Conservation (phyloP, 495 filamentous ascomycete genomes). For the Annulohypoxylon moriforme region DNA sequence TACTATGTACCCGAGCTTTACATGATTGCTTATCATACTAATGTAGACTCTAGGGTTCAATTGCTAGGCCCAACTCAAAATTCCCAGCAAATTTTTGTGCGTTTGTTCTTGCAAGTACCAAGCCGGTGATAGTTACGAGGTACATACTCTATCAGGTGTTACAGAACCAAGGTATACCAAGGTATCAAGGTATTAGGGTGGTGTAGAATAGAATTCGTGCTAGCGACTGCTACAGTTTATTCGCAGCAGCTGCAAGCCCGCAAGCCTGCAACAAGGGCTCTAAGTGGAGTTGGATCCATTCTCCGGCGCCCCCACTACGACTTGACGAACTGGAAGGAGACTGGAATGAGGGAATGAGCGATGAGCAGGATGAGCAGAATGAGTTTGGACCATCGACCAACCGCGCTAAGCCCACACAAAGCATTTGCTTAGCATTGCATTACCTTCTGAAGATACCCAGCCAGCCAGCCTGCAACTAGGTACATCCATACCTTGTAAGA, state of each 20-base stretch:
- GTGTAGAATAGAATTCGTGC: background rate
- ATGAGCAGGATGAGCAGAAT: conserved; percentile 22
- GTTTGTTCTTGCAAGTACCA: conserved; percentile 11
- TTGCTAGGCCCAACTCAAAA: conserved; percentile 18
- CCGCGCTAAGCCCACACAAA: conserved; percentile 43
- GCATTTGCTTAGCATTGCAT: background rate
- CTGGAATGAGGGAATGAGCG: conserved; percentile 3
- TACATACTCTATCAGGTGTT: conserved; percentile 13
- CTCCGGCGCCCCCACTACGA: conserved; percentile 22
- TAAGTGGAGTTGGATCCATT: conserved; percentile 1
- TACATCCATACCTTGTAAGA: background rate
- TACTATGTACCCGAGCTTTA: conserved; percentile 4
- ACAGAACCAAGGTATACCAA: background rate
- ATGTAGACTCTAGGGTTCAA: conserved; percentile 14
- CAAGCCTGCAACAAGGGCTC: conserved; percentile 1
- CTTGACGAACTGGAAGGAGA: conserved; percentile 3
- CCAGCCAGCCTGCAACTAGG: no score
- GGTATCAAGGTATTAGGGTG: background rate
- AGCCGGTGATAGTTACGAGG: conserved; percentile 9
- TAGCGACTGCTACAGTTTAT: conserved; percentile 10
- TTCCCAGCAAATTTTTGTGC: background rate
- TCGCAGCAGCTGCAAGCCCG: conserved; percentile 7
- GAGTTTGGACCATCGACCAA: conserved; percentile 40
- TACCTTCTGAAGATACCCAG: background rate
- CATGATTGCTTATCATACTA: conserved; percentile 7